A percentile compares a stretch with the other conserved stretches of the same genome.
These are phyloP conservation scores for Jaltomata sinuosa DNA, from an alignment of 257 asterid species.

Conservation along the genomic window DNA sequence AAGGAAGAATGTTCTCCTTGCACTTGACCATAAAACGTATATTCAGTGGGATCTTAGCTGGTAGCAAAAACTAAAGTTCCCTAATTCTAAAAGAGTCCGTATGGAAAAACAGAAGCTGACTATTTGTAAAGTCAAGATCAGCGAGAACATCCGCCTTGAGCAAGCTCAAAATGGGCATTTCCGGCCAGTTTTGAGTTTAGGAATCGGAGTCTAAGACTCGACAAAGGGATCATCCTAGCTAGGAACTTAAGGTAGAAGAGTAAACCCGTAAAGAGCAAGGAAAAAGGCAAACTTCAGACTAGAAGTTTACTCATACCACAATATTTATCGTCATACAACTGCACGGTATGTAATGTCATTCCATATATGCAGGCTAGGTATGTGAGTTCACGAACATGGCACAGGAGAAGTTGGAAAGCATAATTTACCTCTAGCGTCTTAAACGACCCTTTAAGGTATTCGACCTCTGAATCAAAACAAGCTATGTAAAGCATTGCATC, in stretches of 20 bases:
- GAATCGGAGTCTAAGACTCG: not conserved
- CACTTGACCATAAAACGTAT: not conserved
- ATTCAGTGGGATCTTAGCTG: not conserved
- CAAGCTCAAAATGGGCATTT: not conserved
- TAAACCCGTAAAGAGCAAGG: too few species aligned
- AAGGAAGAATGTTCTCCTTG: too few species aligned
- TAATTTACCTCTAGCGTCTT: constrained; percentile 64
- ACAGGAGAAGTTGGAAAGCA: not conserved
- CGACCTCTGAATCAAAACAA: constrained; percentile 60
- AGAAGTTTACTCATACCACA: not conserved
- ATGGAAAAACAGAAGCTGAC: not conserved
- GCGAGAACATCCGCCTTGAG: not conserved
- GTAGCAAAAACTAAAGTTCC: not conserved
- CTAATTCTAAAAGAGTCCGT: too few species aligned
- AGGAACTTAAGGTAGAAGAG: too few species aligned
- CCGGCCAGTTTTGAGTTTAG: not conserved
- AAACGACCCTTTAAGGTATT: constrained; percentile 62
- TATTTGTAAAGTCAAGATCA: not conserved
- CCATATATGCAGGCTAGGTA: too few species aligned
- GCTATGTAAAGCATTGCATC: constrained; percentile 73
- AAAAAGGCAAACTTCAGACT: not conserved
- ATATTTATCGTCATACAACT: too few species aligned
- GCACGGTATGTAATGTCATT: too few species aligned
- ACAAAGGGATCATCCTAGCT: too few species aligned
- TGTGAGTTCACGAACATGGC: not conserved